phyloP scores from a whole-genome alignment of 345 rosid genomes.

The Lumnitzera racemosa region DNA sequence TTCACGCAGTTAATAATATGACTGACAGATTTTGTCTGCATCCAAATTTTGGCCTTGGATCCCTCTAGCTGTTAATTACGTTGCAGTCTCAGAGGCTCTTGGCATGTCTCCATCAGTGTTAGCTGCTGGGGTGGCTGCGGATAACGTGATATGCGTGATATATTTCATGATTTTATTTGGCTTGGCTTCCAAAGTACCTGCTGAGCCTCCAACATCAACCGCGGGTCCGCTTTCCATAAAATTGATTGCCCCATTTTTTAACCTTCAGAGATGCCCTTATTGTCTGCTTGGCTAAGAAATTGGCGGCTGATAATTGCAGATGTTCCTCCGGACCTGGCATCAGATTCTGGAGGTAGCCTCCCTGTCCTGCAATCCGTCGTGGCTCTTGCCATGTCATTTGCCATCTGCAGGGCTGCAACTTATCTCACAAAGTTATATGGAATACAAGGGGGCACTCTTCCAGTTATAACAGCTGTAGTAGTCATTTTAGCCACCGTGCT shows the following conservation, averaged over 20 bases:
- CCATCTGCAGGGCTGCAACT: slow-evolving; percentile 57
- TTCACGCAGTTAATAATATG: slow-evolving; percentile 2
- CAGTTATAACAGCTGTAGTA: slow-evolving; percentile 55
- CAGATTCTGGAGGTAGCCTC: slow-evolving; percentile 25
- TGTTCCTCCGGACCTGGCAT: slow-evolving; percentile 20
- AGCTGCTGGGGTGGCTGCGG: slow-evolving; percentile 80
- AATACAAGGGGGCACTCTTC: slow-evolving; percentile 67
- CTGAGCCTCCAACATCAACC: slow-evolving; percentile 41
- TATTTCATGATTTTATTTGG: slow-evolving; percentile 62
- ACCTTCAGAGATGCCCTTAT: background rate
- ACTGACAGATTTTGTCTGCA: slow-evolving; percentile 8
- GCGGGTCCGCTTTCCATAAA: slow-evolving; percentile 23
- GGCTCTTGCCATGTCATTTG: slow-evolving; percentile 53
- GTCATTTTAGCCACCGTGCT: slow-evolving; percentile 59
- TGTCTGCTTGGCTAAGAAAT: background rate
- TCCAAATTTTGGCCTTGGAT: slow-evolving; percentile 1
- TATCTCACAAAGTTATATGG: slow-evolving; percentile 27
- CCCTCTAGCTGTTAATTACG: slow-evolving; percentile 68
- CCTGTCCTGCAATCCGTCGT: slow-evolving; percentile 45
- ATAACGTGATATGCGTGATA: slow-evolving; percentile 65
- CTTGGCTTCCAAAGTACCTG: slow-evolving; percentile 56
- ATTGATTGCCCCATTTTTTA: background rate
- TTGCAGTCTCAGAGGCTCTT: slow-evolving; percentile 81
- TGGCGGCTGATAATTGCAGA: slow-evolving; percentile 26
- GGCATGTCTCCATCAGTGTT: slow-evolving; percentile 65